These are phyloP conservation scores for Astrocystis sublimbata DNA, from an alignment of 495 filamentous ascomycete genomes.

Conservation along the genomic window DNA sequence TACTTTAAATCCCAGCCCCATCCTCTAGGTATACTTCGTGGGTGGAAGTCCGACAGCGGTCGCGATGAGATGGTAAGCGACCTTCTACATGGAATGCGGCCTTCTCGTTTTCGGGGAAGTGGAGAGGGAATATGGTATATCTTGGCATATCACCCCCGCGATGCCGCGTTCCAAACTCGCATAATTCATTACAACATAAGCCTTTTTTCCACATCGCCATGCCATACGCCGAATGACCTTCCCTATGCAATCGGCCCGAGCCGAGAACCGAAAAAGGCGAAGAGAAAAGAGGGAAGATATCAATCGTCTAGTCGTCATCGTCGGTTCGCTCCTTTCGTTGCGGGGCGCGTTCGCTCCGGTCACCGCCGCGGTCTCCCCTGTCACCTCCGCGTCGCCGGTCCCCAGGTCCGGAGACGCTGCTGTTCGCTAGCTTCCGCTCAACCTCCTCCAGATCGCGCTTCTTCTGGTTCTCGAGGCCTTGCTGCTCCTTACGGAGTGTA, in stretches of 20 bases:
- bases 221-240: constrained; percentile 28
- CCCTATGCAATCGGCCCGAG: constrained; percentile 26
- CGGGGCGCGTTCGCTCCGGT: constrained; percentile 16
- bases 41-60: constrained; percentile 8
- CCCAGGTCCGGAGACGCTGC: constrained; percentile 33
- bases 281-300: constrained; percentile 19
- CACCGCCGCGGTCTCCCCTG: constrained; percentile 29
- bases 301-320: constrained; percentile 45
- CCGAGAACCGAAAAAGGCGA: constrained; percentile 20
- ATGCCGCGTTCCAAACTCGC: constrained; percentile 8
- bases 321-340: constrained; percentile 46
- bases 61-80: constrained; percentile 1
- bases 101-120: constrained; percentile 2
- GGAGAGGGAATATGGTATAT: constrained; percentile 7
- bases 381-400: constrained; percentile 31
- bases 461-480: constrained; percentile 60
- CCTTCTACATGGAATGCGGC: constrained; percentile 13
- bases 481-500: constrained; percentile 75
- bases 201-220: constrained; percentile 22
- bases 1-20: too few relatives aligned
- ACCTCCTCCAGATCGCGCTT: constrained; percentile 59
- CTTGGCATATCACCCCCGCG: not conserved
- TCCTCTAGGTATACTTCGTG: constrained; percentile 18
- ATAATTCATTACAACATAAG: constrained; percentile 24
- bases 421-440: constrained; percentile 54